Evolutionary conservation across 1,284 basidiomycete species (phyloP).

Genomic region (Inonotus obliquus): DNA sequence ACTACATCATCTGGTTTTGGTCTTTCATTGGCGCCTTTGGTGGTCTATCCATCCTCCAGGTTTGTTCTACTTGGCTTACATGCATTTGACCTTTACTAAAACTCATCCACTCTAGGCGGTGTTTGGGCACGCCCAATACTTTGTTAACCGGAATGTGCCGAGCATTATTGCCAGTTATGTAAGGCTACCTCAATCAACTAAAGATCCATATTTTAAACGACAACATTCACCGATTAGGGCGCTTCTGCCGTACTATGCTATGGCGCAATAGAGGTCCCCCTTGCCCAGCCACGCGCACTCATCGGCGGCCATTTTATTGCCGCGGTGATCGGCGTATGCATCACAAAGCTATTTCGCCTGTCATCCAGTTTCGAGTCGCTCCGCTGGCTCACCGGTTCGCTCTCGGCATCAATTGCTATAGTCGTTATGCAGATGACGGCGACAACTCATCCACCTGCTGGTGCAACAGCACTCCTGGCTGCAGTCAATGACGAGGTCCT

Average conservation of each 20-base stretch:
- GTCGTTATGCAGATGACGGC: constrained; percentile 53
- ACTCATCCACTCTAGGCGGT: no score
- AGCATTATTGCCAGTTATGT: constrained; percentile 48
- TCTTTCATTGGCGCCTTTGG: constrained; percentile 51
- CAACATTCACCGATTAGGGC: constrained; percentile 40
- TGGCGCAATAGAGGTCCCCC: constrained; percentile 52
- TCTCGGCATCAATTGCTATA: constrained; percentile 46
- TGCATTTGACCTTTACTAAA: no score
- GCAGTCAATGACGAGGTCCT: constrained; percentile 42
- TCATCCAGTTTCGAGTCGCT: constrained; percentile 37
- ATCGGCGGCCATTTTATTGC: constrained; percentile 54
- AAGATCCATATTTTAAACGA: no score
- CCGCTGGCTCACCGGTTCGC: constrained; percentile 51
- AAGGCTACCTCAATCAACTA: no score
- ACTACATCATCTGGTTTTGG: constrained; percentile 42
- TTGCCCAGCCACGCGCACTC: constrained; percentile 58
- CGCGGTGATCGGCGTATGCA: constrained; percentile 46
- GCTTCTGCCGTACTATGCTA: constrained; percentile 58
- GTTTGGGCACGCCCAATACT: constrained; percentile 45
- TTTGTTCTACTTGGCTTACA: constrained; percentile 1
- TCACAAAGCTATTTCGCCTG: constrained; percentile 53
- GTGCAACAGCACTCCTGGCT: constrained; percentile 44
- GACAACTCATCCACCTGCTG: constrained; percentile 60
- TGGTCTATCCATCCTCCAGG: constrained; percentile 52
- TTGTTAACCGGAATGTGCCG: constrained; percentile 43